Evolutionary conservation across 1,284 basidiomycete species (phyloP).

Genomic region (Meira nashicola): DNA sequence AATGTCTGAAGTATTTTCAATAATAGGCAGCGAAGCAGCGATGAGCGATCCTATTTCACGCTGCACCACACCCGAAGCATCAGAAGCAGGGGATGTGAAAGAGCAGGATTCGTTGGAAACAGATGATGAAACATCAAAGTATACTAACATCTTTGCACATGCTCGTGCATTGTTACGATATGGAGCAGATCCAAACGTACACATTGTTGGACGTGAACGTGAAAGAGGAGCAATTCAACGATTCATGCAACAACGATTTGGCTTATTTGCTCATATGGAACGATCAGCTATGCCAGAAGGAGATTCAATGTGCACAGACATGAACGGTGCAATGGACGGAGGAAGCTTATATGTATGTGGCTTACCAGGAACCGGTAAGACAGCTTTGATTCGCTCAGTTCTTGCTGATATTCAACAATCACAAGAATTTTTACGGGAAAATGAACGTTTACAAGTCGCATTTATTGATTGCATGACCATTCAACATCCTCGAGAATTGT

Average conservation of each 20-base stretch:
- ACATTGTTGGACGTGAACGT: constrained; percentile 48
- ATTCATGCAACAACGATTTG: constrained; percentile 40
- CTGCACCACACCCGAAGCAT: constrained; percentile 2
- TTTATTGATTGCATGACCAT: constrained; percentile 55
- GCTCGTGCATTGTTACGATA: constrained; percentile 51
- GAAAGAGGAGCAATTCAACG: constrained; percentile 44
- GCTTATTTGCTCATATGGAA: constrained; percentile 25
- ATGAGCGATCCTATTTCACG: background rate
- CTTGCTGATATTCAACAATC: constrained; percentile 32
- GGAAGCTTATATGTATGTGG: constrained; percentile 54
- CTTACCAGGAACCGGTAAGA: constrained; percentile 56
- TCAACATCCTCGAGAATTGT: constrained; percentile 44
- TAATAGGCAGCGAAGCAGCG: background rate
- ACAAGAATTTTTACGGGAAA: background rate
- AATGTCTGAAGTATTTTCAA: constrained; percentile 6
- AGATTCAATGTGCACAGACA: constrained; percentile 13
- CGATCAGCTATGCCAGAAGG: constrained; percentile 10
- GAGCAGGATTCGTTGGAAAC: constrained; percentile 4
- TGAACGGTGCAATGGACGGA: constrained; percentile 32
- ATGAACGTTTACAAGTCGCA: constrained; percentile 11
- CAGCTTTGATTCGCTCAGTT: constrained; percentile 53
- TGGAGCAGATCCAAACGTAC: constrained; percentile 25
- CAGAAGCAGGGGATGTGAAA: constrained; percentile 14
- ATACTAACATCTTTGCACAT: constrained; percentile 51
- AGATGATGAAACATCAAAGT: constrained; percentile 6